A percentile compares a stretch with the other conserved stretches of the same genome.
Conservation (phyloP, 352 stramenopile species). For the Globisporangium sylvaticum region DNA sequence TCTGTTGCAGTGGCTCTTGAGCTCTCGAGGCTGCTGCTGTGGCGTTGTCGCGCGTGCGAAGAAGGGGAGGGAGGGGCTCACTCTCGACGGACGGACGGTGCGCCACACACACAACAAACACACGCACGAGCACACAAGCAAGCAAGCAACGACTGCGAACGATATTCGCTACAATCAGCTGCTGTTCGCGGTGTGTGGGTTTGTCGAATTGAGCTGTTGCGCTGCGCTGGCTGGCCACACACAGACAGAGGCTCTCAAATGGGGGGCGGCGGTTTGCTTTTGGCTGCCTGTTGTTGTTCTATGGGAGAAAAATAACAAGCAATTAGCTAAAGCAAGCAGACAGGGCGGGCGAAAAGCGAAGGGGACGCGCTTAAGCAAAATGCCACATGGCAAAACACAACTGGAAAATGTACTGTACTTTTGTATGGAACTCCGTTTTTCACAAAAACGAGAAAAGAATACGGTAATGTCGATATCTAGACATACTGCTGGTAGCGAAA, state of each 20-base stretch:
- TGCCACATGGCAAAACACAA: no score
- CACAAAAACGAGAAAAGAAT: no score
- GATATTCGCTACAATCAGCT: background rate
- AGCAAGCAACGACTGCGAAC: background rate
- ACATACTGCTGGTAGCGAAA: no score
- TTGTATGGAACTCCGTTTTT: no score
- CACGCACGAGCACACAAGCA: background rate
- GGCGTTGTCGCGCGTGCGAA: background rate
- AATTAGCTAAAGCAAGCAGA: no score
- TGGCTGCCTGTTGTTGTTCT: no score
- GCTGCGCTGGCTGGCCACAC: background rate
- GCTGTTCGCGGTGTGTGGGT: background rate
- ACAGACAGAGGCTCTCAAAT: background rate
- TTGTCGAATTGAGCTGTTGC: background rate
- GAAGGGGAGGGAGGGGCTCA: background rate
- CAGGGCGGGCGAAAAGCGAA: no score
- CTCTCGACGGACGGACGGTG: background rate
- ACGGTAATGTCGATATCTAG: no score
- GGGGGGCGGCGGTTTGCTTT: no score
- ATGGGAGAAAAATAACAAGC: no score
- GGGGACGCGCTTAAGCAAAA: no score
- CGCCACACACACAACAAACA: background rate
- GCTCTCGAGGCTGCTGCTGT: background rate
- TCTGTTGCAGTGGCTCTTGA: background rate
- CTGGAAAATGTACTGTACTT: no score